Evolutionary conservation across 2,329 filamentous ascomycete genomes (phyloP).

Genomic region (Talaromyces islandicus): DNA sequence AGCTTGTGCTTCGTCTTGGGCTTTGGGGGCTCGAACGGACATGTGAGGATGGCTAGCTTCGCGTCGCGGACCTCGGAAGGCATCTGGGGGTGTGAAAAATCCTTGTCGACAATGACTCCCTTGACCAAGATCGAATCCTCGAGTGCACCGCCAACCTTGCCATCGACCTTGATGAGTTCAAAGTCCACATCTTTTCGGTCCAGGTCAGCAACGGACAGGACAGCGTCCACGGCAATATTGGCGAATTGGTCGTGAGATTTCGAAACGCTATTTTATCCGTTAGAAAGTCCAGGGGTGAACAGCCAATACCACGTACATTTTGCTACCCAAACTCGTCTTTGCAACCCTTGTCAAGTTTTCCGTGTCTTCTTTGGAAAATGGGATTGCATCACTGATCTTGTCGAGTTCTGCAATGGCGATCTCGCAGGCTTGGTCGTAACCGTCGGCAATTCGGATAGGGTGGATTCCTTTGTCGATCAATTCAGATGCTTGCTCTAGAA

Average conservation of each 20-base stretch:
- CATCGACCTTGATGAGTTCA: conserved; percentile 98
- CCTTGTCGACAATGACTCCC: conserved; percentile 98
- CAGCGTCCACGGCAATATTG: conserved; percentile 93
- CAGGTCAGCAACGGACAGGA: conserved; percentile 91
- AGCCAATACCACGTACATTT: conserved; percentile 55
- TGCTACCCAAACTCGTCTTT: conserved; percentile 91
- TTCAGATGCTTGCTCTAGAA: conserved; percentile 93
- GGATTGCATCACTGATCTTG: conserved; percentile 82
- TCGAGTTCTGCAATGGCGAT: conserved; percentile 91
- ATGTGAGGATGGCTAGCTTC: conserved; percentile 95
- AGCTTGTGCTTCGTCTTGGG: conserved; percentile 99
- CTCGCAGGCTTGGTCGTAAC: conserved; percentile 95
- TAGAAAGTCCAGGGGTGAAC: background rate
- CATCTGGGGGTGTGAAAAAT: conserved; percentile 99
- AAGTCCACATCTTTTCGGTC: conserved; percentile 97
- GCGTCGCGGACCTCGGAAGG: conserved; percentile 90
- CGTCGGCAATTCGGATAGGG: conserved; percentile 96
- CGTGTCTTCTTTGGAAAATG: conserved; percentile 74
- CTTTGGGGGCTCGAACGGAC: conserved; percentile 97
- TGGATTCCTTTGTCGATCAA: conserved; percentile 99
- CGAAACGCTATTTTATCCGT: conserved; percentile 56
- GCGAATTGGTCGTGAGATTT: conserved; percentile 98
- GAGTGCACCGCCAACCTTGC: conserved; percentile 89
- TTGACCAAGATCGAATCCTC: conserved; percentile 94
- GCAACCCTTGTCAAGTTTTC: conserved; percentile 89